A percentile compares a stretch with the other conserved stretches of the same genome.
phyloP scores from a whole-genome alignment of 2,329 filamentous ascomycete species.

The Phyllosticta ampelicida region DNA sequence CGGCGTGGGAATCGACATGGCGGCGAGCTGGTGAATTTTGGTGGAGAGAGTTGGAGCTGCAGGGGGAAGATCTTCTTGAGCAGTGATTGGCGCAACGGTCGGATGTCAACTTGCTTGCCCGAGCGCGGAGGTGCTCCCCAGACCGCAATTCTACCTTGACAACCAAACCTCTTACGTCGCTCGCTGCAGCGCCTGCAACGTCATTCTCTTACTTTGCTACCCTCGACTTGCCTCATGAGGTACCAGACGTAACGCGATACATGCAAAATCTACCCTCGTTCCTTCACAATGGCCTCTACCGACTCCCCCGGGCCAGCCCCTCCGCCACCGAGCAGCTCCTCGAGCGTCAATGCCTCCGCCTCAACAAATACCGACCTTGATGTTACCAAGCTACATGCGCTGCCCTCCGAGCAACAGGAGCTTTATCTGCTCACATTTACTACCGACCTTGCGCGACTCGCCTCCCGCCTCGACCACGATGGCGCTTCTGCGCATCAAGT shows the following conservation, averaged over 20 bases:
- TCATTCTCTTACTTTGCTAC: background rate
- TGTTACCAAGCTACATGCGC: conserved; percentile 73
- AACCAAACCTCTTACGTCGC: conserved; percentile 1
- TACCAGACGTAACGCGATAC: background rate
- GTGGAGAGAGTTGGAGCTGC: background rate
- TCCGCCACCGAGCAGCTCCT: conserved; percentile 23
- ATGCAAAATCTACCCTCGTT: background rate
- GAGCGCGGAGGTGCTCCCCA: conserved; percentile 5
- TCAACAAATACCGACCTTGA: conserved; percentile 66
- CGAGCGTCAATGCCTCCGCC: conserved; percentile 14
- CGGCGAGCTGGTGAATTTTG: background rate
- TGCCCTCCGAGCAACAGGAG: conserved; percentile 91
- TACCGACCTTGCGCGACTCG: conserved; percentile 70
- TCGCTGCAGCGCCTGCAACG: background rate
- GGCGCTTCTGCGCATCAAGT: conserved; percentile 82
- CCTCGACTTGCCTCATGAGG: background rate
- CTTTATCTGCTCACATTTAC: conserved; percentile 86
- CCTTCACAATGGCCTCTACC: conserved; percentile 7
- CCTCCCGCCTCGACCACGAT: conserved; percentile 61
- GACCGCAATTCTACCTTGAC: conserved; percentile 1
- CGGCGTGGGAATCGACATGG: conserved; percentile 2
- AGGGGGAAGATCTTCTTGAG: background rate
- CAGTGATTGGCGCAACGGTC: background rate
- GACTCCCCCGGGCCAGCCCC: conserved; percentile 14
- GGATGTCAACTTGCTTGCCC: background rate